phyloP scores from a whole-genome alignment of 768 basidiomycete genomes.

The Naganishia vaughanmartiniae region DNA sequence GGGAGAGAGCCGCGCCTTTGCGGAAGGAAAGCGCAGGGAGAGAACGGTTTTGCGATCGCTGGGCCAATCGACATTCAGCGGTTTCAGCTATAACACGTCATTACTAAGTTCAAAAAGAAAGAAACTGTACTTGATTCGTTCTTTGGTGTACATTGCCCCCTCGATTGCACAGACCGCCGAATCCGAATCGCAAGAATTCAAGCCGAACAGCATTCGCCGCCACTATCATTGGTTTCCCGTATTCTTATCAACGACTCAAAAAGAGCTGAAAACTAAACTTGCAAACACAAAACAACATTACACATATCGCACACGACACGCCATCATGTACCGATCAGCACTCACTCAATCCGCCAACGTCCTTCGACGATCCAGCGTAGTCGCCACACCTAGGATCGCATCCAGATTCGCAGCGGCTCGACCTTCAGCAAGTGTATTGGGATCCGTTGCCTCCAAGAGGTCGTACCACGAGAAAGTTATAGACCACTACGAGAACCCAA shows the following conservation, averaged over 20 bases:
- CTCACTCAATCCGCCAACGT: constrained; percentile 14
- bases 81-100: constrained; percentile 8
- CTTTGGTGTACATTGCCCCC: background rate
- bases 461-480: constrained; percentile 89
- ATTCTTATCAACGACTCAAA: background rate
- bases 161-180: background rate
- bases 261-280: too few species aligned
- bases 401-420: constrained; percentile 9
- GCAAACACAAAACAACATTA: background rate
- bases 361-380: constrained; percentile 19
- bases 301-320: background rate
- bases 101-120: background rate
- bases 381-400: constrained; percentile 15
- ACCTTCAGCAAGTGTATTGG: background rate
- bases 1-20: constrained; percentile 8
- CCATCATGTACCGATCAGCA: constrained; percentile 19
- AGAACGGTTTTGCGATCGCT: constrained; percentile 1
- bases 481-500: constrained; percentile 88
- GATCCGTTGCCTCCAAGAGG: constrained; percentile 54
- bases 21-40: constrained; percentile 7
- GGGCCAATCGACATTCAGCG: constrained; percentile 15
- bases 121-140: background rate
- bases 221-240: background rate
- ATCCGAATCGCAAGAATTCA: background rate
- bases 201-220: constrained; percentile 20